Evolutionary conservation across 352 stramenopile genomes (phyloP).

Genomic region (Phytophthora chlamydospora): DNA sequence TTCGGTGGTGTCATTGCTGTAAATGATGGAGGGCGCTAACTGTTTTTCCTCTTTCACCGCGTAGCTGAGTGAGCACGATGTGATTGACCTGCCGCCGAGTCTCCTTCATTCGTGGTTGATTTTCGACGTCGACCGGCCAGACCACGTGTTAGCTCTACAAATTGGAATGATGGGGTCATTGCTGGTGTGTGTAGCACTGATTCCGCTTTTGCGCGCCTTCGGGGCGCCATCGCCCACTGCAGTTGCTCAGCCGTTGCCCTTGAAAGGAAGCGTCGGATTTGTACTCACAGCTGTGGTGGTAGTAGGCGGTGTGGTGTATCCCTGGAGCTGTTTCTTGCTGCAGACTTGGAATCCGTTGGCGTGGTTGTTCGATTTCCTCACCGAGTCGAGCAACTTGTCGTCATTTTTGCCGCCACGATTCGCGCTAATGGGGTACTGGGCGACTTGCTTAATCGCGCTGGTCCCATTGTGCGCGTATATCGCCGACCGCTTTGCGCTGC

Average conservation of each 20-base stretch:
- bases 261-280: slow-evolving; percentile 36
- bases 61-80: slow-evolving; percentile 35
- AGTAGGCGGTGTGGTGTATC: slow-evolving; percentile 51
- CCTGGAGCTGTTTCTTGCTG: slow-evolving; percentile 73
- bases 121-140: slow-evolving; percentile 40
- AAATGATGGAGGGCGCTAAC: background rate
- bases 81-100: slow-evolving; percentile 16
- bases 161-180: slow-evolving; percentile 59
- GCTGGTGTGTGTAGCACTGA: slow-evolving; percentile 52
- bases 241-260: slow-evolving; percentile 41
- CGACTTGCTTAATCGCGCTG: slow-evolving; percentile 51
- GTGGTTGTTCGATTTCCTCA: slow-evolving; percentile 65
- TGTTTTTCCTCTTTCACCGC: background rate
- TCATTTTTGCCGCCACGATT: slow-evolving; percentile 30
- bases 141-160: slow-evolving; percentile 62
- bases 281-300: slow-evolving; percentile 36
- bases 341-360: slow-evolving; percentile 59
- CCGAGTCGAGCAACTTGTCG: slow-evolving; percentile 23
- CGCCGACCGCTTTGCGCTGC: slow-evolving; percentile 42
- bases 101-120: slow-evolving; percentile 35
- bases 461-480: slow-evolving; percentile 62
- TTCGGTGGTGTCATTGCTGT: background rate
- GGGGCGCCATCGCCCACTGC: slow-evolving; percentile 48
- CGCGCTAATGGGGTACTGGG: slow-evolving; percentile 64
- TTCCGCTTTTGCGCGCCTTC: slow-evolving; percentile 50